phyloP scores from a whole-genome alignment of 148 eudicot species.

The Cornus suecica region DNA sequence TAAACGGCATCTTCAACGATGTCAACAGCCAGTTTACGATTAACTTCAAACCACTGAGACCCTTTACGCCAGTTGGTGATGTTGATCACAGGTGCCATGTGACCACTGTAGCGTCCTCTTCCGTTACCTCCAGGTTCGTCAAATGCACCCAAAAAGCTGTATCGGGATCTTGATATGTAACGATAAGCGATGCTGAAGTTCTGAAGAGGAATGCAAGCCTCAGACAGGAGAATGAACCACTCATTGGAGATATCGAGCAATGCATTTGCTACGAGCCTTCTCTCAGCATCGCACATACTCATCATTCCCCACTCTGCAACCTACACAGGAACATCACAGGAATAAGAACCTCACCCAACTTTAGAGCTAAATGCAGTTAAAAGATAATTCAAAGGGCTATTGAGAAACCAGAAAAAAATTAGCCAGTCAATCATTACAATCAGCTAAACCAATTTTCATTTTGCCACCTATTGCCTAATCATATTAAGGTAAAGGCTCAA shows the following conservation, averaged over 20 bases:
- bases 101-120: constrained; percentile 39
- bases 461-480: neutral
- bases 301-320: constrained; percentile 46
- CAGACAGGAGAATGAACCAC: constrained; percentile 45
- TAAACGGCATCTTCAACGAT: constrained; percentile 14
- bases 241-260: constrained; percentile 51
- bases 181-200: constrained; percentile 29
- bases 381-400: neutral
- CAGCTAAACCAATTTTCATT: too few species aligned
- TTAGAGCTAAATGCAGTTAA: neutral
- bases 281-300: constrained; percentile 50
- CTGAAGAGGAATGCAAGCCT: constrained; percentile 50
- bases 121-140: constrained; percentile 42
- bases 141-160: constrained; percentile 35
- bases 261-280: constrained; percentile 53
- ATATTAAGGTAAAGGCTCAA: neutral
- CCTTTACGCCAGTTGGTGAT: constrained; percentile 47
- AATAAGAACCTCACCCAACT: neutral
- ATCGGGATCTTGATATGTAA: constrained; percentile 35
- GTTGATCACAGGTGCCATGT: constrained; percentile 40
- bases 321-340: constrained; percentile 17
- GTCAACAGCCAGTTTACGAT: constrained; percentile 27
- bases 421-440: neutral
- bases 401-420: neutral
- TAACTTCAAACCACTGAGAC: constrained; percentile 50